These are phyloP conservation scores for Acanthamoeba sp. DNA, from an alignment of 208 protist genomes.

Conservation along the genomic window DNA sequence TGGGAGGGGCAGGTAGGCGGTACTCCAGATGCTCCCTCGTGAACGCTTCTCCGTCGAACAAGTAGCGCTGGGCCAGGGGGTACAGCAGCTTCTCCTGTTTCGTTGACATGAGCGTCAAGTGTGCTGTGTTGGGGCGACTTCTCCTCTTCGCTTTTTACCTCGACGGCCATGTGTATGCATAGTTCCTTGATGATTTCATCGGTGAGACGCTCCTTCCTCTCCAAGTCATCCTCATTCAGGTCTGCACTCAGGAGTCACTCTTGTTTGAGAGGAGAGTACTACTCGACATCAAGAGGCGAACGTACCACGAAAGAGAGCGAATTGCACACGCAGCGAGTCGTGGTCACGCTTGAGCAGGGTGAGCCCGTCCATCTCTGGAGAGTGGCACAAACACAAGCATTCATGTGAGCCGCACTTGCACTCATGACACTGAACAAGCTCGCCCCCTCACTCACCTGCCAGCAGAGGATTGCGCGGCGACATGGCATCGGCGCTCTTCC, in stretches of 20 bases:
- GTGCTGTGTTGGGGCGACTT: background rate
- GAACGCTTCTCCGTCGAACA: background rate
- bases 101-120: background rate
- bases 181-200: conserved; percentile 64
- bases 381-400: no score
- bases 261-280: background rate
- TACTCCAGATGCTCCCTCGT: background rate
- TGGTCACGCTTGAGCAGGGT: background rate
- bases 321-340: background rate
- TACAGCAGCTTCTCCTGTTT: conserved; percentile 59
- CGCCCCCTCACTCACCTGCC: background rate
- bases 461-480: conserved; percentile 17
- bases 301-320: conserved; percentile 17
- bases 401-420: no score
- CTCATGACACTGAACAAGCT: no score
- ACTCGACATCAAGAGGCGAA: background rate
- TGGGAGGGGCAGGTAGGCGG: background rate
- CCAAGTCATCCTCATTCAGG: background rate
- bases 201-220: conserved; percentile 23
- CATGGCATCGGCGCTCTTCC: conserved; percentile 10
- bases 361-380: background rate
- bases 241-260: background rate
- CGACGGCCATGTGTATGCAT: conserved; percentile 3
- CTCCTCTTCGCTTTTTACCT: background rate
- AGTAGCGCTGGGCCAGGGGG: background rate